Conservation (phyloP, 2,329 filamentous ascomycete genomes). For the Bipolaris sorokiniana region DNA sequence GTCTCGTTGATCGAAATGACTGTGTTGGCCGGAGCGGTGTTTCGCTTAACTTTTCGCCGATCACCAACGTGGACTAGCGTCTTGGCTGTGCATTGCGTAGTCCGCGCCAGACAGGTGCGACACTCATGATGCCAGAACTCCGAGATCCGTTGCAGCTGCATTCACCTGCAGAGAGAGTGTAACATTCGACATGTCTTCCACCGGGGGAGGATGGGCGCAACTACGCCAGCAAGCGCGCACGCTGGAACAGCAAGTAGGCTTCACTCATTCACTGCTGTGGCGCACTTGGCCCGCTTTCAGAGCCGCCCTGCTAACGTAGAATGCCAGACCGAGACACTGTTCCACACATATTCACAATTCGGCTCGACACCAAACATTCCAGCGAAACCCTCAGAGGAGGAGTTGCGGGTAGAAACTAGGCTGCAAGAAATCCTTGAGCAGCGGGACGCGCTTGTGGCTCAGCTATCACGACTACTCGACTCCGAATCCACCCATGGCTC, state of each 20-base stretch:
- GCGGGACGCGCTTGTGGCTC: slow-evolving; percentile 80
- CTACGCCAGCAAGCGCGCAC: slow-evolving; percentile 89
- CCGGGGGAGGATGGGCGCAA: slow-evolving; percentile 77
- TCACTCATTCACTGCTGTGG: slow-evolving; percentile 10
- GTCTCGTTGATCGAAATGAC: slow-evolving; percentile 33
- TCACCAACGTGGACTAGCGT: slow-evolving; percentile 18
- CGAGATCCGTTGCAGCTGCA: slow-evolving; percentile 18
- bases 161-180: neutral
- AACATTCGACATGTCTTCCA: slow-evolving; percentile 45
- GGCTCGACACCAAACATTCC: slow-evolving; percentile 79
- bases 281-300: slow-evolving; percentile 22
- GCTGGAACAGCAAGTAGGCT: slow-evolving; percentile 82
- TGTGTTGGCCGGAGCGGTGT: slow-evolving; percentile 24
- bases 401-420: slow-evolving; percentile 77
- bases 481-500: slow-evolving; percentile 86
- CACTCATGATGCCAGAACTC: slow-evolving; percentile 31
- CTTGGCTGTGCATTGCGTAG: slow-evolving; percentile 33
- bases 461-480: slow-evolving; percentile 88
- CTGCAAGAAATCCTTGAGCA: slow-evolving; percentile 86
- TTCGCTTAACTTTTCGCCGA: slow-evolving; percentile 27
- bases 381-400: slow-evolving; percentile 82
- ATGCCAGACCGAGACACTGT: slow-evolving; percentile 77
- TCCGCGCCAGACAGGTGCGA: slow-evolving; percentile 23
- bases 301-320: slow-evolving; percentile 31
- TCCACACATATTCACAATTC: slow-evolving; percentile 90